Conservation (phyloP, 176 grass and related monocot species). For the Oryza meridionalis region DNA sequence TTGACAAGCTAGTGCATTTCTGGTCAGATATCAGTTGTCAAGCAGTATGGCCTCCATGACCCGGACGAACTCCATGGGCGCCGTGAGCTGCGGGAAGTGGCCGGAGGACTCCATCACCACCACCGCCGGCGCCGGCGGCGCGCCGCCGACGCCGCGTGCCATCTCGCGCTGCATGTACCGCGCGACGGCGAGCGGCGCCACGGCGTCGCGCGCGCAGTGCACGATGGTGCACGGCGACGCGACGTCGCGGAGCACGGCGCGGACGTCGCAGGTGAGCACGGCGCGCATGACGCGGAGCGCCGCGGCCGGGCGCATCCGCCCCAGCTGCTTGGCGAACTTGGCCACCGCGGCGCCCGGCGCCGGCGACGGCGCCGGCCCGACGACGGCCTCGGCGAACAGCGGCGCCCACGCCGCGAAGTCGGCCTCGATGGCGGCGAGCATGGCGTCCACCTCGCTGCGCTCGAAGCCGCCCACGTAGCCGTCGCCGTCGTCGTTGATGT, state of each 20-base stretch:
- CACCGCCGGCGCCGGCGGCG: background rate
- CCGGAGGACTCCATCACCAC: conserved; percentile 56
- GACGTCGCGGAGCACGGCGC: conserved; percentile 53
- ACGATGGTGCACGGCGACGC: conserved; percentile 67
- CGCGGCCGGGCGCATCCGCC: conserved; percentile 56
- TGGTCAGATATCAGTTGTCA: background rate
- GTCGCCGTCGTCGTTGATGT: conserved; percentile 66
- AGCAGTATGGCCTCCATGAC: conserved; percentile 57
- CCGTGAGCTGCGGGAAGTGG: conserved; percentile 80
- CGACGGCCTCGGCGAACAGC: conserved; percentile 42
- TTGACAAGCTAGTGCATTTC: too few relatives aligned
- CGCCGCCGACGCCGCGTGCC: conserved; percentile 12
- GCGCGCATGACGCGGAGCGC: conserved; percentile 50
- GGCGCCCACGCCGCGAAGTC: conserved; percentile 62
- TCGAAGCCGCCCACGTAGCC: conserved; percentile 82
- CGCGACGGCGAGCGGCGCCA: conserved; percentile 60
- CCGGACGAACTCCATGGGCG: conserved; percentile 49
- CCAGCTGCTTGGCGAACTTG: conserved; percentile 52
- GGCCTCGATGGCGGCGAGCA: conserved; percentile 48
- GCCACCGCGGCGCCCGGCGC: conserved; percentile 40
- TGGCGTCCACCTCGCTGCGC: conserved; percentile 46
- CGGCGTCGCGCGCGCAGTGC: conserved; percentile 50
- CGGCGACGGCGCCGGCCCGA: conserved; percentile 35
- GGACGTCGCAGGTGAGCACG: conserved; percentile 68
- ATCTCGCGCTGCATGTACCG: conserved; percentile 64